Conservation (phyloP, 306 rosid species). For the Vicia faba region DNA sequence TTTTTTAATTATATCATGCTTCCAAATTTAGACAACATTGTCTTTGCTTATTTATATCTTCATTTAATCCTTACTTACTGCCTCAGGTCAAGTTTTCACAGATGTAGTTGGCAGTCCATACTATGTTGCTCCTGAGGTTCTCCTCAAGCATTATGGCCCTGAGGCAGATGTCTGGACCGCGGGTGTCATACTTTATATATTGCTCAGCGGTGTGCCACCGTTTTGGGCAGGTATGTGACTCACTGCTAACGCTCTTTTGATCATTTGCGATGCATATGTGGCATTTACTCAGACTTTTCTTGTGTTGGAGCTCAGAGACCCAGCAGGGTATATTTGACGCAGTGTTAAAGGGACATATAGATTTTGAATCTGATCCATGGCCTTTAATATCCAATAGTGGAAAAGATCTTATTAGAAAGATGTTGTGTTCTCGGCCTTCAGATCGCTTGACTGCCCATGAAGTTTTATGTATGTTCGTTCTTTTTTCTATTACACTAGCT, state of each 20-base stretch:
- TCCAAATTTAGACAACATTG: background rate
- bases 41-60: conserved; percentile 35
- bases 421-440: conserved; percentile 79
- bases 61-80: conserved; percentile 19
- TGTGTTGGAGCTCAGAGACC: conserved; percentile 71
- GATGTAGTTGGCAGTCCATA: conserved; percentile 98
- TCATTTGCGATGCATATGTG: conserved; percentile 28
- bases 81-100: conserved; percentile 83
- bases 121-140: conserved; percentile 98
- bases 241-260: conserved; percentile 31
- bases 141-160: conserved; percentile 90
- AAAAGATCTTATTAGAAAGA: conserved; percentile 80
- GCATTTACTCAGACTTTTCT: conserved; percentile 40
- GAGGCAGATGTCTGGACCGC: conserved; percentile 99
- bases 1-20: background rate
- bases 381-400: conserved; percentile 84
- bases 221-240: conserved; percentile 83
- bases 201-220: conserved; percentile 94
- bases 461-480: conserved; percentile 75
- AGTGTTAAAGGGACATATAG: conserved; percentile 89
- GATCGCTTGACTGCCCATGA: conserved; percentile 88
- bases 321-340: conserved; percentile 98
- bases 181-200: conserved; percentile 83
- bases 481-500: conserved; percentile 34
- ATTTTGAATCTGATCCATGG: conserved; percentile 95